phyloP scores from a whole-genome alignment of 1,284 basidiomycete genomes.

The Golubevia sp. region DNA sequence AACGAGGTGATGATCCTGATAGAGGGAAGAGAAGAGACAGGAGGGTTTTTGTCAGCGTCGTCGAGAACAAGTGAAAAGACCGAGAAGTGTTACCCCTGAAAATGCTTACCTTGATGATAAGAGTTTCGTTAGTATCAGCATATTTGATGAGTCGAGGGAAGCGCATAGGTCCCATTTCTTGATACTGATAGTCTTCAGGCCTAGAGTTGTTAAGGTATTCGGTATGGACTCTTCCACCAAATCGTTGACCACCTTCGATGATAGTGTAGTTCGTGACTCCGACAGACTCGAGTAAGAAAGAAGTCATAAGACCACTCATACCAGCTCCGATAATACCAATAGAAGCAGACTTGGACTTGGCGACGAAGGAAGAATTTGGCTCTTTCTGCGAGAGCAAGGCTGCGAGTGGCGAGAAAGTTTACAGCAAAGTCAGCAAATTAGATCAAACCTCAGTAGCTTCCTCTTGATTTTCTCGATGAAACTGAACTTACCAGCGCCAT shows the following conservation, averaged over 20 bases:
- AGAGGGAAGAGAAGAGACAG: too few species aligned
- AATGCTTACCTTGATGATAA: conserved; percentile 17
- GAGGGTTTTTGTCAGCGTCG: background rate
- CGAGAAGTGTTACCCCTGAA: background rate
- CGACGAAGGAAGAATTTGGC: conserved; percentile 19
- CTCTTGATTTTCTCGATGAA: background rate
- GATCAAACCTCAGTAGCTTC: background rate
- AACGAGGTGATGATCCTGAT: conserved; percentile 36
- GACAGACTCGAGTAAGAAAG: conserved; percentile 30
- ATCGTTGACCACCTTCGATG: conserved; percentile 26
- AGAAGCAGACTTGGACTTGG: conserved; percentile 24
- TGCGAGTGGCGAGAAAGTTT: background rate
- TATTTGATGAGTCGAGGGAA: conserved; percentile 26
- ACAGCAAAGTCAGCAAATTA: background rate
- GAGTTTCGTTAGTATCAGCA: conserved; percentile 22
- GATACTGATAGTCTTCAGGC: conserved; percentile 38
- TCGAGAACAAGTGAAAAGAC: background rate
- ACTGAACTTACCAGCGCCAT: conserved; percentile 1
- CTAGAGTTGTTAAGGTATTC: conserved; percentile 26
- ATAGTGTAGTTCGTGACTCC: conserved; percentile 37
- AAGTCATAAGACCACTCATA: conserved; percentile 33
- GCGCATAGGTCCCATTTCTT: conserved; percentile 43
- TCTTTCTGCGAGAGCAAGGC: conserved; percentile 9
- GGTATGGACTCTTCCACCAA: conserved; percentile 34
- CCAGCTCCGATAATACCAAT: conserved; percentile 39